These are phyloP conservation scores for Ophiocordyceps camponoti-leonardi DNA, from an alignment of 2,329 filamentous ascomycete species.

Conservation along the genomic window DNA sequence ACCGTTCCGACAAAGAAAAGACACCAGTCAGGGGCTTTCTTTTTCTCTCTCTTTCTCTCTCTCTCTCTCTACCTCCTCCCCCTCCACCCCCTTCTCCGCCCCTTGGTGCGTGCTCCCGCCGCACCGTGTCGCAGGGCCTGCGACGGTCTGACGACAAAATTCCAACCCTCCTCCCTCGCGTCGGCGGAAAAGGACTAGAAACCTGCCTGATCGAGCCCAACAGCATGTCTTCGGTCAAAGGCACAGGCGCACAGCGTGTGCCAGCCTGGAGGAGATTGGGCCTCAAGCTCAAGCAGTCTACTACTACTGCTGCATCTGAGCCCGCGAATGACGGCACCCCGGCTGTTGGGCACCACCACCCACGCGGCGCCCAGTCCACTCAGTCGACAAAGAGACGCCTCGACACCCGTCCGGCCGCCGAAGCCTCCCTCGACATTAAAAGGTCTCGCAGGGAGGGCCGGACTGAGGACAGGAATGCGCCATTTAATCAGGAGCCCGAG, in stretches of 20 bases:
- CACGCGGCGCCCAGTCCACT: slow-evolving; percentile 15
- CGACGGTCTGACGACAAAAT: neutral
- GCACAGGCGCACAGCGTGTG: slow-evolving; percentile 26
- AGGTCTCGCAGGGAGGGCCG: slow-evolving; percentile 15
- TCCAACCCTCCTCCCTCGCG: slow-evolving; percentile 1
- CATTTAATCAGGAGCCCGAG: slow-evolving; percentile 21
- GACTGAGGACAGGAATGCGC: slow-evolving; percentile 9
- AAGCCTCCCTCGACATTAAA: slow-evolving; percentile 15
- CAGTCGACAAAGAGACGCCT: slow-evolving; percentile 21
- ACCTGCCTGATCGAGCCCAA: slow-evolving; percentile 8
- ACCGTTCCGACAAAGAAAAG: neutral
- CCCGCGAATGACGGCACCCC: slow-evolving; percentile 11
- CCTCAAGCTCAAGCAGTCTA: slow-evolving; percentile 37
- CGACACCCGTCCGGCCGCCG: slow-evolving; percentile 15
- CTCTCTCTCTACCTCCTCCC: neutral
- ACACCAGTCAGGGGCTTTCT: neutral
- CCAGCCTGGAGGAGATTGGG: slow-evolving; percentile 47
- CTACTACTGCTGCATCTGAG: slow-evolving; percentile 15
- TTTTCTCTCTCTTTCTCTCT: neutral
- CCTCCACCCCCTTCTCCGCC: neutral
- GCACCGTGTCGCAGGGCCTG: neutral
- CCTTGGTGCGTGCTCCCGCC: neutral
- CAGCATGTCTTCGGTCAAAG: slow-evolving; percentile 26
- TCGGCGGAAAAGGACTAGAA: slow-evolving; percentile 3
- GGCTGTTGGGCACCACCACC: slow-evolving; percentile 19